These are phyloP conservation scores for Phytophthora pistaciae DNA, from an alignment of 352 stramenopile species.

Conservation along the genomic window DNA sequence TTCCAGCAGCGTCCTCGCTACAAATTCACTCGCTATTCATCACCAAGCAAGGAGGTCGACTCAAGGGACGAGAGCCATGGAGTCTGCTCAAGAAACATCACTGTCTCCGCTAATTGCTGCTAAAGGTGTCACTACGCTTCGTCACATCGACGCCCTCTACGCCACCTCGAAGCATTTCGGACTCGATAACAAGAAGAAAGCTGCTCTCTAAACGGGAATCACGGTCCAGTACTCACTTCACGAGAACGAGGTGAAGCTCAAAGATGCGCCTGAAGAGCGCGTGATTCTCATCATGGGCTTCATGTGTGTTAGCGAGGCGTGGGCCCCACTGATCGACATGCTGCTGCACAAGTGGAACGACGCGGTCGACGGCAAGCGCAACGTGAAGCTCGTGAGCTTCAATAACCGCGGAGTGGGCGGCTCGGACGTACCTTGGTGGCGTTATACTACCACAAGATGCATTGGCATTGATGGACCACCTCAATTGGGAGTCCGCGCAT, in stretches of 20 bases:
- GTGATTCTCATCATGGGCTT: constrained; percentile 68
- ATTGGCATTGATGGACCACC: constrained; percentile 57
- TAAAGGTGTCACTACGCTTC: constrained; percentile 38
- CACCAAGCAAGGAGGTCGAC: background rate
- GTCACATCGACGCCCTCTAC: constrained; percentile 53
- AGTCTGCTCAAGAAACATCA: background rate
- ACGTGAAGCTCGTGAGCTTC: constrained; percentile 51
- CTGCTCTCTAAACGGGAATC: constrained; percentile 43
- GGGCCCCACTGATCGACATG: constrained; percentile 49
- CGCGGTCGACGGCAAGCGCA: constrained; percentile 20
- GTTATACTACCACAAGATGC: constrained; percentile 60
- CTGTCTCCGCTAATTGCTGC: constrained; percentile 32
- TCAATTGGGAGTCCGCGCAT: constrained; percentile 50
- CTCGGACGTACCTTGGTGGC: constrained; percentile 43
- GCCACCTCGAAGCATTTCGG: constrained; percentile 35
- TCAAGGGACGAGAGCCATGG: background rate
- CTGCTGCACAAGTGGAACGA: background rate
- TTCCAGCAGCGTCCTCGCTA: background rate
- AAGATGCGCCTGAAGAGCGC: constrained; percentile 23
- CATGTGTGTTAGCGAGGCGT: constrained; percentile 51
- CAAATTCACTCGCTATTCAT: background rate
- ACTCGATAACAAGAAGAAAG: constrained; percentile 18
- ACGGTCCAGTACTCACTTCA: constrained; percentile 60
- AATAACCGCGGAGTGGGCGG: constrained; percentile 63
- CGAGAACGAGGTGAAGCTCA: constrained; percentile 23